A percentile compares a stretch with the other conserved stretches of the same genome.
Evolutionary conservation across 805 yeast genomes (phyloP).

Genomic region (Komagataella phaffii): DNA sequence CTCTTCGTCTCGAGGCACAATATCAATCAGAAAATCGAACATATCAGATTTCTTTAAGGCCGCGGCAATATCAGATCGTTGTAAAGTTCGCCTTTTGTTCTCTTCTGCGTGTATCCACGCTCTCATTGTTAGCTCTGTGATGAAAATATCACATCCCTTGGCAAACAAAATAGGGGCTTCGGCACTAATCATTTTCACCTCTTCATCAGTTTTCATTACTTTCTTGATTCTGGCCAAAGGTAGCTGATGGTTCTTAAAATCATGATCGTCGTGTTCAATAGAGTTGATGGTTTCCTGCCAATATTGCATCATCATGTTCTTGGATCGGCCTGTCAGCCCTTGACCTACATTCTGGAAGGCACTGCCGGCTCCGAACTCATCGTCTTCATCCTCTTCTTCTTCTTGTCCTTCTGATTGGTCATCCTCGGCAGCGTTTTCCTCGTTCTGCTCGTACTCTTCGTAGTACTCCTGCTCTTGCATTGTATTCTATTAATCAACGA

Average conservation of each 20-base stretch:
- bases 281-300: slow-evolving; percentile 95
- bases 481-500: slow-evolving; percentile 7
- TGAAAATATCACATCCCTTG: slow-evolving; percentile 94
- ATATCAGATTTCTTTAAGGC: slow-evolving; percentile 91
- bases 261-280: slow-evolving; percentile 80
- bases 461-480: slow-evolving; percentile 10
- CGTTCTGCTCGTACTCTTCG: slow-evolving; percentile 5
- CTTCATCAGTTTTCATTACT: slow-evolving; percentile 97
- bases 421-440: slow-evolving; percentile 3
- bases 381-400: slow-evolving; percentile 16
- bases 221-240: slow-evolving; percentile 95
- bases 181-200: slow-evolving; percentile 93
- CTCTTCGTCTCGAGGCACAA: slow-evolving; percentile 85
- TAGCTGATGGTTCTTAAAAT: slow-evolving; percentile 85
- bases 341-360: slow-evolving; percentile 73
- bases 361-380: slow-evolving; percentile 19
- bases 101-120: slow-evolving; percentile 99
- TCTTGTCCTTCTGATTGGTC: slow-evolving; percentile 16
- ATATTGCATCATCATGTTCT: slow-evolving; percentile 85
- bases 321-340: slow-evolving; percentile 70
- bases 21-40: slow-evolving; percentile 94
- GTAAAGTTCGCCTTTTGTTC: slow-evolving; percentile 87
- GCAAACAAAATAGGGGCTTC: slow-evolving; percentile 97
- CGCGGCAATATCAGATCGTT: slow-evolving; percentile 87
- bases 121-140: slow-evolving; percentile 94